Percentiles rank a stretch among this genome's conserved stretches.
Conservation (phyloP, 192 early-diverging fungal species). For the Backusella luteola region DNA sequence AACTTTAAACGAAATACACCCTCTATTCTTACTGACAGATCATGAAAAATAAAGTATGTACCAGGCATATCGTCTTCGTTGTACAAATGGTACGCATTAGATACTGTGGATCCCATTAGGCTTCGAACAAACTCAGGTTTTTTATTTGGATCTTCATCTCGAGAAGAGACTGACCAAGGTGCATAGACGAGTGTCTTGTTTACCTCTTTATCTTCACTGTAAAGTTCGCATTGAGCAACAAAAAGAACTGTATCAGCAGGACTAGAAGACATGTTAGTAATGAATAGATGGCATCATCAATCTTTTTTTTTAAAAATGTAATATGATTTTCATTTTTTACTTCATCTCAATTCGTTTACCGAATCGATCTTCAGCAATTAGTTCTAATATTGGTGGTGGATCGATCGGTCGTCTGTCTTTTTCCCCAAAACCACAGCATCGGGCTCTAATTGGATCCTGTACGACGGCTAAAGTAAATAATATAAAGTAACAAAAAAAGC, state of each 20-base stretch:
- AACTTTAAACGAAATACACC: conserved; percentile 70
- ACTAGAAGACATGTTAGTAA: background rate
- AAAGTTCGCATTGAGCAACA: conserved; percentile 53
- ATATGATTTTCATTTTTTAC: conserved; percentile 20
- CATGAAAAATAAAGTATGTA: conserved; percentile 73
- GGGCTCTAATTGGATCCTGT: conserved; percentile 64
- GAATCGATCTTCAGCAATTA: conserved; percentile 58
- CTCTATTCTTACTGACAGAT: conserved; percentile 68
- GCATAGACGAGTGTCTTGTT: conserved; percentile 55
- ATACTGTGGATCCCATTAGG: conserved; percentile 55
- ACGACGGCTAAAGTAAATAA: conserved; percentile 35
- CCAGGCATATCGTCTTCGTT: conserved; percentile 54
- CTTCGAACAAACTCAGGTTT: conserved; percentile 51
- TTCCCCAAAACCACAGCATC: conserved; percentile 77
- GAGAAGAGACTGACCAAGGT: conserved; percentile 19
- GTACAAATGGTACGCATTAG: conserved; percentile 47
- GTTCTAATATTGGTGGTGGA: conserved; percentile 68
- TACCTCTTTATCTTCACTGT: conserved; percentile 49
- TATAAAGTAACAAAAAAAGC: conserved; percentile 15
- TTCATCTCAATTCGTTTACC: conserved; percentile 41
- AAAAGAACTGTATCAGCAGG: conserved; percentile 50
- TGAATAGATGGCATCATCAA: background rate
- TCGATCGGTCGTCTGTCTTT: conserved; percentile 75
- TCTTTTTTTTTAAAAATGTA: background rate
- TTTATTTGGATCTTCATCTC: conserved; percentile 7